Evolutionary conservation across 768 basidiomycete genomes (phyloP), one percentile per base, ranked within the genome.

Genomic region (Lactarius sanguifluus): DNA sequence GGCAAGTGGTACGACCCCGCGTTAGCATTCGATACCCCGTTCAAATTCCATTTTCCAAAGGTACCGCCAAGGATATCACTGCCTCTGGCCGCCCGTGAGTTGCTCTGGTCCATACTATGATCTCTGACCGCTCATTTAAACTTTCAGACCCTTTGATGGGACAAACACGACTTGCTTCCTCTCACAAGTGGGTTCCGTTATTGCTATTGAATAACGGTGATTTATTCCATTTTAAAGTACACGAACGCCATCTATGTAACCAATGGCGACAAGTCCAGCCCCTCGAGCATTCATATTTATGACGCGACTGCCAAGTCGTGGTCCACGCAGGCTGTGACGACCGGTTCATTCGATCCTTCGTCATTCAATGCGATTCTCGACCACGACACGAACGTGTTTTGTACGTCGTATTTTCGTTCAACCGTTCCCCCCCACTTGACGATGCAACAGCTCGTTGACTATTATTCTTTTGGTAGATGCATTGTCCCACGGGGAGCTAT

Each of bases 301-400:
- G 84, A 94, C 72, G 91, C 89, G 7, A 74, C 79, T 8, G 82
- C 80, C 28, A 85, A 86, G 67, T 82, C 88, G 1, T 96, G 95
- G 95, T 84, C 90, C 3, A 89, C 83, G 2, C 95, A 98, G 73
- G 70, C 79, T 2, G 82, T 83, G 18, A 82, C 78, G 6, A 71
- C 81, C 0, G 82, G 81, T 41, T 76, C 76, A 61, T 88, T 90
- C 70, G 86, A 94, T 74, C 82, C 86, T 5, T 75, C 81, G 2
- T 83, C 85, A 23, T 89, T 87, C 72, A 81, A 79, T 32, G 84
- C 90, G 32, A 87, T 96, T 67, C 83, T 98, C 40, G 95, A 98
- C 78, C 95, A 96, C 70, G 95, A 98, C 76, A 98, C 95, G 59
- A 95, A 96, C 68, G 86, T 89, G 66, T 89, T 97, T 78, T 95